Conservation (phyloP, 352 stramenopile genomes). For the Pythium insidiosum region DNA sequence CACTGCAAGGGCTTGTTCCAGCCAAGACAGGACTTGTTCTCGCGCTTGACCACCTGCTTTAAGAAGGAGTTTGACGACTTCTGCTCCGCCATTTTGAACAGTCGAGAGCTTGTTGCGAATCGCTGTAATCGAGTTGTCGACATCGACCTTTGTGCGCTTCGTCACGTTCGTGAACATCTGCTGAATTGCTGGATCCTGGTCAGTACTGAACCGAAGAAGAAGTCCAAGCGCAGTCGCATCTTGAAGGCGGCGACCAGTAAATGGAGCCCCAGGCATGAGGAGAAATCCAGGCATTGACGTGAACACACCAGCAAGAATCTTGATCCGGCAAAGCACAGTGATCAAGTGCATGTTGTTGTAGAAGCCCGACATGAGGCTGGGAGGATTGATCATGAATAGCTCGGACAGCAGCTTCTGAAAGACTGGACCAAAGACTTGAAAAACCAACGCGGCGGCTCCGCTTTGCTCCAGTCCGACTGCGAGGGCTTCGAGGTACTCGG, state of each 20-base stretch:
- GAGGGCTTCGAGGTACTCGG: slow-evolving; percentile 51
- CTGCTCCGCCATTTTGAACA: slow-evolving; percentile 45
- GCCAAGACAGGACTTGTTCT: slow-evolving; percentile 58
- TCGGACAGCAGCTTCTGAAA: slow-evolving; percentile 77
- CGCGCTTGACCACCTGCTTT: slow-evolving; percentile 48
- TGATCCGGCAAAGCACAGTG: slow-evolving; percentile 55
- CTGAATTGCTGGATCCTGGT: slow-evolving; percentile 56
- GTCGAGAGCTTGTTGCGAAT: slow-evolving; percentile 63
- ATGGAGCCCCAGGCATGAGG: slow-evolving; percentile 36
- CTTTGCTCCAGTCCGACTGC: slow-evolving; percentile 42
- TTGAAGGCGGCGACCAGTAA: slow-evolving; percentile 63
- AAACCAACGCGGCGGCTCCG: slow-evolving; percentile 29
- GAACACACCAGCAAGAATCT: slow-evolving; percentile 52
- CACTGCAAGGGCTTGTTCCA: slow-evolving; percentile 67
- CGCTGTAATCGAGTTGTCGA: slow-evolving; percentile 59
- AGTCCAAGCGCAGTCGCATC: slow-evolving; percentile 74
- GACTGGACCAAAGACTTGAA: slow-evolving; percentile 58
- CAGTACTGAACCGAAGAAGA: slow-evolving; percentile 66
- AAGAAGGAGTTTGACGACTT: slow-evolving; percentile 62
- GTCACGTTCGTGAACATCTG: slow-evolving; percentile 84
- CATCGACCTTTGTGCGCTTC: slow-evolving; percentile 71
- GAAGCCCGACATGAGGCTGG: slow-evolving; percentile 68
- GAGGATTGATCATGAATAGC: slow-evolving; percentile 71
- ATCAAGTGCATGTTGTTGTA: slow-evolving; percentile 69
- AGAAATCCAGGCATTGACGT: slow-evolving; percentile 65